A percentile compares a stretch with the other conserved stretches of the same genome.
Evolutionary conservation across 768 basidiomycete species (phyloP).

Genomic region (Hygrophoropsis aurantiaca): DNA sequence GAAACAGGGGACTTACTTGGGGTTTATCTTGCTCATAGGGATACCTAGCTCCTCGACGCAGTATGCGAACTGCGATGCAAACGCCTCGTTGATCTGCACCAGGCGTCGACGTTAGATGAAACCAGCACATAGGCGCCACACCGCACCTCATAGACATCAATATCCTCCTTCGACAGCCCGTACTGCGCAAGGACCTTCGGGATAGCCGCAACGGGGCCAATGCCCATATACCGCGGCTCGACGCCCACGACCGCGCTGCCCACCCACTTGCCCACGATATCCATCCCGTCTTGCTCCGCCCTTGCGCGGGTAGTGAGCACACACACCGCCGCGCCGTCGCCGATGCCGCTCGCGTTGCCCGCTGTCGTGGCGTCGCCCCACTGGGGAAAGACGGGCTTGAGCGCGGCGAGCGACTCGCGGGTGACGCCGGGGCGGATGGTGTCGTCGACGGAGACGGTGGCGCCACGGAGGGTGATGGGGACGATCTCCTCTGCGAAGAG

Average conservation of each 20-base stretch:
- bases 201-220: constrained; percentile 70
- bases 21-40: constrained; percentile 80
- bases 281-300: constrained; percentile 75
- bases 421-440: constrained; percentile 87
- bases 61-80: constrained; percentile 92
- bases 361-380: constrained; percentile 75
- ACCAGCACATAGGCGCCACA: not conserved
- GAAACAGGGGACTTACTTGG: constrained; percentile 71
- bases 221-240: constrained; percentile 77
- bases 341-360: constrained; percentile 85
- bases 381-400: constrained; percentile 87
- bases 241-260: constrained; percentile 76
- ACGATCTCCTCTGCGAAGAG: constrained; percentile 88
- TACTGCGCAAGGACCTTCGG: constrained; percentile 62
- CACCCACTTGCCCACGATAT: constrained; percentile 83
- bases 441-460: constrained; percentile 72
- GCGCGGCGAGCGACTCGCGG: constrained; percentile 65
- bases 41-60: constrained; percentile 80
- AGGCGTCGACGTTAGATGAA: not conserved
- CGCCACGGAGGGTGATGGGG: constrained; percentile 74
- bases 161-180: constrained; percentile 67
- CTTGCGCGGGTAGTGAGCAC: constrained; percentile 78
- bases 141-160: constrained; percentile 73
- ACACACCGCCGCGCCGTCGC: constrained; percentile 89
- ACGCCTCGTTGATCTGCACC: constrained; percentile 81